Conservation (phyloP, 1,284 basidiomycete genomes). For the Hypsizygus ulmarius region DNA sequence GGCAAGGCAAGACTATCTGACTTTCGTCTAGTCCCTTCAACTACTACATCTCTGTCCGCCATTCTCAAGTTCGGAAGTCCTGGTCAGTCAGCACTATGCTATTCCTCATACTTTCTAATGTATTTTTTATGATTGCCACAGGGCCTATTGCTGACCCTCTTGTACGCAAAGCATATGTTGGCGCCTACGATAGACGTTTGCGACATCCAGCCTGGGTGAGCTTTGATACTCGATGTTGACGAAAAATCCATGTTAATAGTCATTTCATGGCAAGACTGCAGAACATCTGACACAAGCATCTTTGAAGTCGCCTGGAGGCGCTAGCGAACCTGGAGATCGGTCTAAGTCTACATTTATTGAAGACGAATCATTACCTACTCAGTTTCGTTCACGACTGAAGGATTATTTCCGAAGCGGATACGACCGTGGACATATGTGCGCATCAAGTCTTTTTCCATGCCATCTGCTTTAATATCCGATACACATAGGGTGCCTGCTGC, state of each 20-base stretch:
- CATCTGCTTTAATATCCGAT: constrained; percentile 2
- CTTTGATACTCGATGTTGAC: constrained; percentile 6
- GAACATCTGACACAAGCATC: constrained; percentile 86
- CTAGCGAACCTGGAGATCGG: constrained; percentile 55
- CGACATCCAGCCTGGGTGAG: constrained; percentile 92
- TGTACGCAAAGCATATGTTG: constrained; percentile 79
- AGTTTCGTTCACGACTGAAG: constrained; percentile 82
- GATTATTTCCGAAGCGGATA: constrained; percentile 96
- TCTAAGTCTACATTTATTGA: constrained; percentile 84
- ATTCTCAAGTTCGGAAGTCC: constrained; percentile 75
- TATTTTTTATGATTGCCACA: constrained; percentile 25
- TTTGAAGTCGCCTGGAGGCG: constrained; percentile 41
- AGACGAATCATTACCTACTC: constrained; percentile 73
- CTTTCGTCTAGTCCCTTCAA: constrained; percentile 25
- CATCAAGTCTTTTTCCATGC: constrained; percentile 15
- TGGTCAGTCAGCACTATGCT: constrained; percentile 41
- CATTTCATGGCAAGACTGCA: constrained; percentile 62
- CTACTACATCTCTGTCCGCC: constrained; percentile 24
- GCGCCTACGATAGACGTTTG: constrained; percentile 88
- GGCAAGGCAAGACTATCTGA: constrained; percentile 33
- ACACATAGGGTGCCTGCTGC: constrained; percentile 87
- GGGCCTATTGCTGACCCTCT: constrained; percentile 85
- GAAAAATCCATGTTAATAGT: not conserved
- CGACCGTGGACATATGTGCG: constrained; percentile 94
- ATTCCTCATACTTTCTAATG: constrained; percentile 1